These are phyloP conservation scores for Lentinula lateritia DNA, from an alignment of 768 basidiomycete genomes.

Conservation along the genomic window DNA sequence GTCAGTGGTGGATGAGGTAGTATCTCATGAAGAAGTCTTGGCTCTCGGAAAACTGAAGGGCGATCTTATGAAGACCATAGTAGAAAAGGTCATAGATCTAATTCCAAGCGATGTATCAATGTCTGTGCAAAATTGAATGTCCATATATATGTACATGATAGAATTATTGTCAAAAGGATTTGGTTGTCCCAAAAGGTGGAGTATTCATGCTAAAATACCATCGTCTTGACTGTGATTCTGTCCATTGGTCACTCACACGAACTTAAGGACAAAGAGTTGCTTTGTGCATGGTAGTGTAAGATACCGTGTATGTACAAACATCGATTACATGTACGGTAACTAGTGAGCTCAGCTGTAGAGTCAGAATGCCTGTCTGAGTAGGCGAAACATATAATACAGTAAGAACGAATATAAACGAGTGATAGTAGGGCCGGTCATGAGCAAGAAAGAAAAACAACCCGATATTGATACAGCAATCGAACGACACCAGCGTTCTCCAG, in stretches of 20 bases:
- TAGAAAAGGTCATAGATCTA: slow-evolving; percentile 54
- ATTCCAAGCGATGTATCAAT: slow-evolving; percentile 6
- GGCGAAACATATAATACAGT: background rate
- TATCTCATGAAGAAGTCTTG: slow-evolving; percentile 81
- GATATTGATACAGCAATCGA: background rate
- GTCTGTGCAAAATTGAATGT: too few relatives aligned
- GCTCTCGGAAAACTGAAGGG: slow-evolving; percentile 60
- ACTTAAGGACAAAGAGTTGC: too few relatives aligned
- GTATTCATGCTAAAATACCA: too few relatives aligned
- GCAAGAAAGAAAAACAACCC: background rate
- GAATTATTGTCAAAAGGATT: too few relatives aligned
- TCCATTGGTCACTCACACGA: too few relatives aligned
- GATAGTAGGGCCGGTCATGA: background rate
- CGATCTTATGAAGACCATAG: slow-evolving; percentile 64
- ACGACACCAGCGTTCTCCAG: background rate
- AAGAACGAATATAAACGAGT: background rate
- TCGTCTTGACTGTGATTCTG: too few relatives aligned
- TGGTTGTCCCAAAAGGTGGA: too few relatives aligned
- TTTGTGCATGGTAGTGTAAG: too few relatives aligned
- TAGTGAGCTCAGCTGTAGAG: background rate
- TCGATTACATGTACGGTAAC: background rate
- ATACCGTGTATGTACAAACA: too few relatives aligned
- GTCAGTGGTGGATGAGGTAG: slow-evolving; percentile 35
- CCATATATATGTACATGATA: too few relatives aligned
- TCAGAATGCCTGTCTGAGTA: background rate